A percentile compares a stretch with the other conserved stretches of the same genome.
Conservation (phyloP, 306 rosid species). For the Dalbergia cochinchinensis region DNA sequence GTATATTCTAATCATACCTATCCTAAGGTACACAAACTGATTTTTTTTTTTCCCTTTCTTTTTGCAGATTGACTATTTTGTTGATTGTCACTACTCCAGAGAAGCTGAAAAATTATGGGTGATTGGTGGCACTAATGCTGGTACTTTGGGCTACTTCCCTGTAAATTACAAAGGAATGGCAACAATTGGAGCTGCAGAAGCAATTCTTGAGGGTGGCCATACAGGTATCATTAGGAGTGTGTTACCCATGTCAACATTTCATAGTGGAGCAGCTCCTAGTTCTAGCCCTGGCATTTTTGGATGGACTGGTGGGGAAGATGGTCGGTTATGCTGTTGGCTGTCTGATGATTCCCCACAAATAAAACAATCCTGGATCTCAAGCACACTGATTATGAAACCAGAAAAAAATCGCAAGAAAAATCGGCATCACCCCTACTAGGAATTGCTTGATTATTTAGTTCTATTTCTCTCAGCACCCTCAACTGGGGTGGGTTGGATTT, state of each 20-base stretch:
- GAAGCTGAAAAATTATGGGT: constrained; percentile 80
- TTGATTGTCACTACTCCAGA: constrained; percentile 81
- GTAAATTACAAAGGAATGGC: constrained; percentile 56
- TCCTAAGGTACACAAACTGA: not conserved
- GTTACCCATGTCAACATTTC: constrained; percentile 65
- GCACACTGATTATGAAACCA: constrained; percentile 60
- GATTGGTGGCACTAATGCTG: constrained; percentile 82
- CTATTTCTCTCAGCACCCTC: constrained; percentile 15
- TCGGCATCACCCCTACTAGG: constrained; percentile 79
- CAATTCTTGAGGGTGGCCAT: constrained; percentile 92
- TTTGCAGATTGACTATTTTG: constrained; percentile 86
- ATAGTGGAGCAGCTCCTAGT: constrained; percentile 43
- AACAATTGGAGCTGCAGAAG: constrained; percentile 77
- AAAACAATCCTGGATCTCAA: constrained; percentile 82
- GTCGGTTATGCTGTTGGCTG: constrained; percentile 88
- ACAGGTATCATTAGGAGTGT: constrained; percentile 69
- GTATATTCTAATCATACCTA: not conserved
- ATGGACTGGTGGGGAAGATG: constrained; percentile 99
- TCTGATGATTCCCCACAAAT: constrained; percentile 64
- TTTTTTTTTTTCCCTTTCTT: constrained; percentile 10
- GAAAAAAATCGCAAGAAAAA: constrained; percentile 63
- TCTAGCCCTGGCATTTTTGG: constrained; percentile 73
- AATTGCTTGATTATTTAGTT: not conserved
- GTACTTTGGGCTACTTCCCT: constrained; percentile 84
- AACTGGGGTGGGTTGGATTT: constrained; percentile 20